These are phyloP conservation scores for Phaffomyces opuntiae DNA, from an alignment of 805 yeast genomes.

Conservation along the genomic window DNA sequence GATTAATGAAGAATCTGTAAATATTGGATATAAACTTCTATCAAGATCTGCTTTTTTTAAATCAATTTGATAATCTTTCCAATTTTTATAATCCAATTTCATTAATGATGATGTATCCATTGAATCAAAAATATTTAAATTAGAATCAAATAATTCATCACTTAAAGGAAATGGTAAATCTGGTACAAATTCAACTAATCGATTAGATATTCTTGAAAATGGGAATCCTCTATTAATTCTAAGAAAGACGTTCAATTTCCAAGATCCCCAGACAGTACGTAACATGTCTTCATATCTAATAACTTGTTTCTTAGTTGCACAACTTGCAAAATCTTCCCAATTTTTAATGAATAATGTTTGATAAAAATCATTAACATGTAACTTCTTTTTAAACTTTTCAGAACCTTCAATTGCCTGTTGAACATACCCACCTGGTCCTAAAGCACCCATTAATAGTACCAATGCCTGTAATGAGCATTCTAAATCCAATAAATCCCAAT, in stretches of 20 bases:
- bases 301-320: slow-evolving; percentile 28
- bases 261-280: slow-evolving; percentile 33
- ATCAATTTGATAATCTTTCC: slow-evolving; percentile 14
- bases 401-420: slow-evolving; percentile 24
- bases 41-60: slow-evolving; percentile 8
- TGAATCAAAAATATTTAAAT: slow-evolving; percentile 16
- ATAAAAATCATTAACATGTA: slow-evolving; percentile 12
- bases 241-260: slow-evolving; percentile 28
- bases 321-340: slow-evolving; percentile 20
- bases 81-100: slow-evolving; percentile 9
- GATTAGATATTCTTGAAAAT: slow-evolving; percentile 16
- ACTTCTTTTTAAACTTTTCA: slow-evolving; percentile 16
- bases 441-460: slow-evolving; percentile 24
- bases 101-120: slow-evolving; percentile 9
- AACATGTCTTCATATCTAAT: slow-evolving; percentile 27
- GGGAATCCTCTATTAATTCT: slow-evolving; percentile 32
- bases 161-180: slow-evolving; percentile 29
- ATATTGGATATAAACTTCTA: slow-evolving; percentile 1
- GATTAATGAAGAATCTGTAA: slow-evolving; percentile 24
- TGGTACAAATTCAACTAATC: slow-evolving; percentile 24
- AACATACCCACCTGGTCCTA: slow-evolving; percentile 25
- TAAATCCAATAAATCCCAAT: slow-evolving; percentile 25
- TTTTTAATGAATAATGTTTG: slow-evolving; percentile 15
- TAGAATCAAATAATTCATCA: slow-evolving; percentile 16
- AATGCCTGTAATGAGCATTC: slow-evolving; percentile 23